Percentiles rank a stretch among this genome's conserved stretches.
These are phyloP conservation scores for Picochlorum costavermella DNA, from an alignment of 139 green algal genomes.

Conservation along the genomic window DNA sequence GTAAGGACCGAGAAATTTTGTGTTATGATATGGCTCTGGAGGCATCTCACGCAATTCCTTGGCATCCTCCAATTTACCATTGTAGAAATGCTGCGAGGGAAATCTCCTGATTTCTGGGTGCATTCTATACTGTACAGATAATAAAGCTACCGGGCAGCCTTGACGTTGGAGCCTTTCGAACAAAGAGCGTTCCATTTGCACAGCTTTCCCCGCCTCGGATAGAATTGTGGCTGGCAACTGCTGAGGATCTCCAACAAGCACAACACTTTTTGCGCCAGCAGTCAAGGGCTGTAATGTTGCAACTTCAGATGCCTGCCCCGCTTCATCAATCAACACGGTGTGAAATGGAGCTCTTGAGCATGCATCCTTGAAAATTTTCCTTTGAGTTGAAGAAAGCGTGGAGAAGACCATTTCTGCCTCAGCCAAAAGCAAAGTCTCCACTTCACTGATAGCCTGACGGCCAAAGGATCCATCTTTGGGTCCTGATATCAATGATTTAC, in stretches of 20 bases:
- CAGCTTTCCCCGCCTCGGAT: slow-evolving; percentile 37
- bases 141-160: slow-evolving; percentile 42
- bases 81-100: slow-evolving; percentile 76
- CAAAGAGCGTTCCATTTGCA: slow-evolving; percentile 65
- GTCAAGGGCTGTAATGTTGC: slow-evolving; percentile 72
- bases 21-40: slow-evolving; percentile 35
- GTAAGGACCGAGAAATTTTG: slow-evolving; percentile 72
- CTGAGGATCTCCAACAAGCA: slow-evolving; percentile 86
- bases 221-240: slow-evolving; percentile 92
- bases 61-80: slow-evolving; percentile 39
- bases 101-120: slow-evolving; percentile 80
- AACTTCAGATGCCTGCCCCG: slow-evolving; percentile 78
- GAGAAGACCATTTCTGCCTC: slow-evolving; percentile 81
- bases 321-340: slow-evolving; percentile 91
- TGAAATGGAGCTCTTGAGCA: slow-evolving; percentile 13
- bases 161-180: slow-evolving; percentile 69
- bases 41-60: slow-evolving; percentile 15
- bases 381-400: slow-evolving; percentile 64
- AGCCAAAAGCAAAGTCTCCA: slow-evolving; percentile 40
- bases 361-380: slow-evolving; percentile 27
- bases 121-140: slow-evolving; percentile 87
- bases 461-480: slow-evolving; percentile 13
- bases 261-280: slow-evolving; percentile 54
- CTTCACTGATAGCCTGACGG: slow-evolving; percentile 26
- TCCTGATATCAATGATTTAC: slow-evolving; percentile 19